These are phyloP conservation scores for Trichoderma arundinaceum DNA, from an alignment of 2,329 filamentous ascomycete species.

Conservation along the genomic window DNA sequence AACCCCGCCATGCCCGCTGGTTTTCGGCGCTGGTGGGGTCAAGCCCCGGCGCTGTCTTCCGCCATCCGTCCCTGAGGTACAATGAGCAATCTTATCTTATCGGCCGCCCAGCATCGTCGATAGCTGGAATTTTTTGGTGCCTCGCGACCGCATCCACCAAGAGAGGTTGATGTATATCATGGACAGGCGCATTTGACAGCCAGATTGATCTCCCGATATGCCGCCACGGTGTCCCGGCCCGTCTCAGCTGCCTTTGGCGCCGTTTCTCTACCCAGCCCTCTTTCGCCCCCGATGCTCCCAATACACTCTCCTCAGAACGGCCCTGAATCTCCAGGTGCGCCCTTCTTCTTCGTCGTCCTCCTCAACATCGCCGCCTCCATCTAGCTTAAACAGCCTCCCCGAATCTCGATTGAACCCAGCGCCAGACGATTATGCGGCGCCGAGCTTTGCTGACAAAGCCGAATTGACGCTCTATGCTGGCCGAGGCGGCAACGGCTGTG, in stretches of 20 bases:
- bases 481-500: conserved; percentile 85
- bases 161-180: not conserved
- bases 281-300: conserved; percentile 41
- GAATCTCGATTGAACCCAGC: conserved; percentile 74
- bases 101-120: conserved; percentile 9
- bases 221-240: conserved; percentile 38
- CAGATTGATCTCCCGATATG: conserved; percentile 34
- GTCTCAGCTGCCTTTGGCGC: conserved; percentile 38
- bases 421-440: conserved; percentile 81
- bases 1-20: conserved; percentile 20
- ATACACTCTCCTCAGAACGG: conserved; percentile 35
- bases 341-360: conserved; percentile 34
- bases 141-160: not conserved
- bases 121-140: conserved; percentile 2
- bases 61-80: not conserved
- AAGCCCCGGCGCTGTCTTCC: conserved; percentile 9
- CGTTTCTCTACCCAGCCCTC: conserved; percentile 58
- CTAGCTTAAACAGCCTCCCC: conserved; percentile 45
- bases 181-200: not conserved
- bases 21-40: conserved; percentile 24
- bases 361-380: conserved; percentile 37
- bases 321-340: conserved; percentile 31
- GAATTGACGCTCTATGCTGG: conserved; percentile 79
- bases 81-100: conserved; percentile 22
- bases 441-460: conserved; percentile 87